Conservation (phyloP, 768 basidiomycete genomes). For the Mycena leptocephala region DNA sequence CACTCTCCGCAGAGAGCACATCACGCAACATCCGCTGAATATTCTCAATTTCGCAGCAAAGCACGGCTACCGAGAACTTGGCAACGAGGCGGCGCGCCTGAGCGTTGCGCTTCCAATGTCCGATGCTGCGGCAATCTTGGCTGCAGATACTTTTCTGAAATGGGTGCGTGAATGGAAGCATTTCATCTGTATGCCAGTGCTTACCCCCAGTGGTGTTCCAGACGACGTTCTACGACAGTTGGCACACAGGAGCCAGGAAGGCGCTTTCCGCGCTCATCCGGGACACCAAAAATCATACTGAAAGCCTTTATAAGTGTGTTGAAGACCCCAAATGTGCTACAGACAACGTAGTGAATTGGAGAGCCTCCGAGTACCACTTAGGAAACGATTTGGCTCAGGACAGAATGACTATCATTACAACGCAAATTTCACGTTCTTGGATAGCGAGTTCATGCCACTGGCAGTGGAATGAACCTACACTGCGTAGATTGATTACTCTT, state of each 20-base stretch:
- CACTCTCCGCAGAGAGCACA: too few species aligned
- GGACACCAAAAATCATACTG: too few species aligned
- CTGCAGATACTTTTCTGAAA: background rate
- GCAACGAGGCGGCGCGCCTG: background rate
- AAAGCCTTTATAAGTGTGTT: too few species aligned
- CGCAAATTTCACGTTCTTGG: too few species aligned
- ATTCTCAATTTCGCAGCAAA: background rate
- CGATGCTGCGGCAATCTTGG: background rate
- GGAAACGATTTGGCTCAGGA: too few species aligned
- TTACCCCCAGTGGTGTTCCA: background rate
- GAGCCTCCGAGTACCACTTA: too few species aligned
- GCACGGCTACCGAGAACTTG: background rate
- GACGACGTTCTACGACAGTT: background rate
- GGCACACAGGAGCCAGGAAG: background rate
- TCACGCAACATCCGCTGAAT: background rate
- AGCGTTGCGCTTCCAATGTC: background rate
- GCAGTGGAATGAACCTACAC: too few species aligned
- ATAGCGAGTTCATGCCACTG: too few species aligned
- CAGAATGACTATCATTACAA: too few species aligned
- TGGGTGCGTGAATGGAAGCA: background rate
- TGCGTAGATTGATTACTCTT: too few species aligned
- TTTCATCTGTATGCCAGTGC: background rate
- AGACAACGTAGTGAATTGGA: too few species aligned
- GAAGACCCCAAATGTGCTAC: too few species aligned
- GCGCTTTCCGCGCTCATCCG: background rate